These are phyloP conservation scores for Chrysanthemum makinoi DNA, from an alignment of 129 eudicot genomes.

Conservation along the genomic window DNA sequence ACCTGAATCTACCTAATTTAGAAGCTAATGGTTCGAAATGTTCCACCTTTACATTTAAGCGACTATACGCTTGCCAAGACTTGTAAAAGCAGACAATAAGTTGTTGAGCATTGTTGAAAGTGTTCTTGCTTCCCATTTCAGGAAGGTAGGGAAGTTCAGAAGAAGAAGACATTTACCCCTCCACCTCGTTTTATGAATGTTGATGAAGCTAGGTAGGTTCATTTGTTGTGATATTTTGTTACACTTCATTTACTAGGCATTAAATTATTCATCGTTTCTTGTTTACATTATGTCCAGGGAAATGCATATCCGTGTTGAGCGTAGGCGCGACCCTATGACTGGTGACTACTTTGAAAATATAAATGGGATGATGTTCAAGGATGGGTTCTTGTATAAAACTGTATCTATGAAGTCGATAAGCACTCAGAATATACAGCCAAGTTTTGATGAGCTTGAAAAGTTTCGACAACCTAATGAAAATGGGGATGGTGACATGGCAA, in stretches of 20 bases:
- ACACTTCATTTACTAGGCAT: neutral
- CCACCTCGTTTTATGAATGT: constrained; percentile 93
- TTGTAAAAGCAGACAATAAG: neutral
- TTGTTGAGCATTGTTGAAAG: neutral
- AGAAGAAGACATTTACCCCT: constrained; percentile 85
- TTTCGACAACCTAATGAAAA: constrained; percentile 74
- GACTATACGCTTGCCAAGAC: neutral
- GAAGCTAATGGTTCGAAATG: neutral
- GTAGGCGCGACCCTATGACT: constrained; percentile 72
- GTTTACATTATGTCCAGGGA: constrained; percentile 43
- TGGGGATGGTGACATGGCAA: constrained; percentile 78
- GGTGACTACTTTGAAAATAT: constrained; percentile 83
- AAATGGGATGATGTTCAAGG: constrained; percentile 86
- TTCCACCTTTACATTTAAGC: neutral
- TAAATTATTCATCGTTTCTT: neutral
- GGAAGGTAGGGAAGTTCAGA: constrained; percentile 95
- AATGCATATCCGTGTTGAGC: constrained; percentile 86
- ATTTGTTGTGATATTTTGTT: neutral
- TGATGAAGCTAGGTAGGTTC: constrained; percentile 81
- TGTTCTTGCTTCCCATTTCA: constrained; percentile 28
- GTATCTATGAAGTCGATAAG: constrained; percentile 85
- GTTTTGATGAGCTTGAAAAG: constrained; percentile 95
- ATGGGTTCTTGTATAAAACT: constrained; percentile 79
- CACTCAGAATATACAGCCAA: constrained; percentile 75
- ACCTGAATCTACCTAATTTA: neutral